Evolutionary conservation across 768 basidiomycete genomes (phyloP), one percentile per base, ranked within the genome.

Genomic region (Pilatotrama ljubarskyi): DNA sequence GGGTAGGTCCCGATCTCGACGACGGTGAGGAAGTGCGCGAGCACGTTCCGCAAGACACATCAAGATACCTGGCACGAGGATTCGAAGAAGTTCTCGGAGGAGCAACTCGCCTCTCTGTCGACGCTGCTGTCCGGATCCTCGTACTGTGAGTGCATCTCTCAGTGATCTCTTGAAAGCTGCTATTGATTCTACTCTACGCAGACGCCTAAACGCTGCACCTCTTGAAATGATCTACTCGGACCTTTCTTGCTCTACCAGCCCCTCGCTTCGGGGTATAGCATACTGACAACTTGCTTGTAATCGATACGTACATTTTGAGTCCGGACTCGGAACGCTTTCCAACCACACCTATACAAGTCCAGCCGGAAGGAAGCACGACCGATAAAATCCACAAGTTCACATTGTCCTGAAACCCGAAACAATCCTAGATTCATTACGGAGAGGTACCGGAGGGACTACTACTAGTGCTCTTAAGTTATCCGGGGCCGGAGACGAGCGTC

Each of bases 41-140:
- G 86, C 61, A 88, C 85, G 64, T 91, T 91, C 75, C 88, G 87
- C 73, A 84, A 84, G 72, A 92, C 90, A 5, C 90, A 91, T 69
- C 87, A 90, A 70, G 91, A 94, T 75, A 93, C 90, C 14, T 93
- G 92, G 92, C 87, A 91, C 63, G 89, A 91, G 74, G 93, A 96
- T 72, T 86, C 86, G 56, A 88, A 89, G 70, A 82, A 86, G 53
- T 97, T 97, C 73, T 81, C 87, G 24, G 89, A 94, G 51, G 91
- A 95, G 58, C 93, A 96, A 73, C 77, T 94, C 20, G 82, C 82
- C 17, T 86, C 90, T 9, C 77, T 95, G 66, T 91, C 90, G 6
- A 91, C 90, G n/a, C 78, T 94, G 56, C 77, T 95, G 25, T 89
- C 88, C 15, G 93, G 93, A 17, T 93, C 91, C 18, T 90, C 89